phyloP scores from a whole-genome alignment of 495 filamentous ascomycete species.

The Aspergillus kassunensis region DNA sequence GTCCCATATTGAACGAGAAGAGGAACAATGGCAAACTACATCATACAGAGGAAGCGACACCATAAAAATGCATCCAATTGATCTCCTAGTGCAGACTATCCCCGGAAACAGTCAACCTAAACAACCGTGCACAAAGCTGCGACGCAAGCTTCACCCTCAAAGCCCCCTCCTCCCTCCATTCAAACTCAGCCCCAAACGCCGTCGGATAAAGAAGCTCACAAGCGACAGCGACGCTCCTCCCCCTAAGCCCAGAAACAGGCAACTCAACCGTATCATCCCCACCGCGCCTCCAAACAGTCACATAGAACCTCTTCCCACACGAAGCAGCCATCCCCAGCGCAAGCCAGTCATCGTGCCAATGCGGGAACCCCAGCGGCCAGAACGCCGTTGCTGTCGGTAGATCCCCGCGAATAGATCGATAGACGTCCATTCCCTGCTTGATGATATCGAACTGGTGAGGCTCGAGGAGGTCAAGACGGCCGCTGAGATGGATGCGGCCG shows the following conservation, averaged over 20 bases:
- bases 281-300: slow-evolving; percentile 19
- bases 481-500: slow-evolving; percentile 24
- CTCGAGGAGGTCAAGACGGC: slow-evolving; percentile 14
- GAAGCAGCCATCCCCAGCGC: slow-evolving; percentile 9
- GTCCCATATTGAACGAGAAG: too few species aligned
- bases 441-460: slow-evolving; percentile 15
- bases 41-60: too few species aligned
- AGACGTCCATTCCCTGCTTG: slow-evolving; percentile 19
- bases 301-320: slow-evolving; percentile 5
- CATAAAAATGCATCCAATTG: not conserved
- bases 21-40: too few species aligned
- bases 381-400: slow-evolving; percentile 8
- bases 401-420: slow-evolving; percentile 12
- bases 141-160: slow-evolving; percentile 3
- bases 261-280: slow-evolving; percentile 4
- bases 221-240: not conserved
- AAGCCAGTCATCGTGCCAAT: slow-evolving; percentile 20
- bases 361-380: slow-evolving; percentile 19
- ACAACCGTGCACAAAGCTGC: slow-evolving; percentile 5
- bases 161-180: not conserved
- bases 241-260: not conserved
- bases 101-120: not conserved
- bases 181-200: not conserved
- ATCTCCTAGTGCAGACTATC: not conserved
- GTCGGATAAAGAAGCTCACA: slow-evolving; percentile 9